These are phyloP conservation scores for Hyphodiscus hymeniophilus DNA, from an alignment of 495 filamentous ascomycete species.

Conservation along the genomic window DNA sequence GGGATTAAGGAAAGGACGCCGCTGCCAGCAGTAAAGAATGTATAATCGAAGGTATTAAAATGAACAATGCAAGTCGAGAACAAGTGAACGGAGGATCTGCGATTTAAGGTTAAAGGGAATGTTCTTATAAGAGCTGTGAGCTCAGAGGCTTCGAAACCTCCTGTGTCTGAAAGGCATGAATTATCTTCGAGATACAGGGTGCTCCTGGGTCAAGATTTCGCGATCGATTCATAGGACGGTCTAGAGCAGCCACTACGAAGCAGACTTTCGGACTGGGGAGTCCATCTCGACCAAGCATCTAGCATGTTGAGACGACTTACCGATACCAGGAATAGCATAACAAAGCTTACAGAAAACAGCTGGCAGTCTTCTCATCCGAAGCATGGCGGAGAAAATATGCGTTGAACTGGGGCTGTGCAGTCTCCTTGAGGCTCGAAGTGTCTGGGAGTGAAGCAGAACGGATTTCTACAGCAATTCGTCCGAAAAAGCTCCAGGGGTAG, in stretches of 20 bases:
- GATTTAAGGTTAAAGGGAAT: background rate
- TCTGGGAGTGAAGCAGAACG: slow-evolving; percentile 10
- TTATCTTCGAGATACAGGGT: background rate
- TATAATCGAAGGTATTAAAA: background rate
- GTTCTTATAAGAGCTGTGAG: background rate
- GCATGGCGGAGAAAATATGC: slow-evolving; percentile 2
- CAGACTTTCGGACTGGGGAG: background rate
- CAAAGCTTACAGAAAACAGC: slow-evolving; percentile 1
- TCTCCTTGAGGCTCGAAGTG: background rate
- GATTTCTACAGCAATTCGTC: slow-evolving; percentile 2
- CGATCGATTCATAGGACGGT: background rate
- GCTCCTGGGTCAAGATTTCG: background rate
- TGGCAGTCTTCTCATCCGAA: background rate
- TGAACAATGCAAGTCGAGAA: background rate
- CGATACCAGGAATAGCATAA: background rate
- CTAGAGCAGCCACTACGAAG: slow-evolving; percentile 1
- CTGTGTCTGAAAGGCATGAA: background rate
- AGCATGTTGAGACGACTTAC: slow-evolving; percentile 3
- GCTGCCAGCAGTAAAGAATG: background rate
- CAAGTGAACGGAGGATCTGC: background rate
- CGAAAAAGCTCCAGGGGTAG: background rate
- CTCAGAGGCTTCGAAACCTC: background rate
- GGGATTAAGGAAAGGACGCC: background rate
- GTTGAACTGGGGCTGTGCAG: slow-evolving; percentile 1
- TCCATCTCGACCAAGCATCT: background rate